phyloP scores from a whole-genome alignment of 1,284 basidiomycete genomes.

The Wolfiporia cocos region DNA sequence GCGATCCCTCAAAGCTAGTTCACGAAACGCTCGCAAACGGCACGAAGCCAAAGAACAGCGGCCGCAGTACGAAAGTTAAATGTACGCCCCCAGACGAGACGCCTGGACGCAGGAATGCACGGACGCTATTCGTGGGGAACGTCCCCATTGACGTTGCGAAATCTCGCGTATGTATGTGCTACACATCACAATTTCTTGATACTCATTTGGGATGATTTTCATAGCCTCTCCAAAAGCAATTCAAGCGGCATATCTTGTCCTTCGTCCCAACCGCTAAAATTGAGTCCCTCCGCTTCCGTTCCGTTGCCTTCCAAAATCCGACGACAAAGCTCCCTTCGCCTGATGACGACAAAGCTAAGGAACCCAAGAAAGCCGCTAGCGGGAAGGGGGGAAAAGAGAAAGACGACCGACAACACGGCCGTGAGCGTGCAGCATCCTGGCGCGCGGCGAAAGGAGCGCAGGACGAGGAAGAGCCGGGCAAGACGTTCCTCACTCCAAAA shows the following conservation, averaged over 20 bases:
- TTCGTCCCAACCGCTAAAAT: constrained; percentile 70
- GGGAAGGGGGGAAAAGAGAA: constrained; percentile 15
- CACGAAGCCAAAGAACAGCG: constrained; percentile 13
- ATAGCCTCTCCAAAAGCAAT: constrained; percentile 56
- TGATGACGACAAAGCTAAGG: constrained; percentile 26
- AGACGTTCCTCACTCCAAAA: constrained; percentile 68
- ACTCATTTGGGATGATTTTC: not conserved
- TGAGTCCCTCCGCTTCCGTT: constrained; percentile 89
- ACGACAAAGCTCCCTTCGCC: constrained; percentile 55
- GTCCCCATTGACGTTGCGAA: constrained; percentile 73
- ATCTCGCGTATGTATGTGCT: constrained; percentile 48
- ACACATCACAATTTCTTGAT: not conserved
- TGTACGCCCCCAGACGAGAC: constrained; percentile 66
- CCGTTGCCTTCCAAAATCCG: constrained; percentile 80
- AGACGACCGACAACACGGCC: constrained; percentile 42
- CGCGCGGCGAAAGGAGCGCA: constrained; percentile 36
- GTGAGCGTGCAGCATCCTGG: constrained; percentile 67
- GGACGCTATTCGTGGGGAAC: constrained; percentile 95
- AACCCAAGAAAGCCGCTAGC: constrained; percentile 24
- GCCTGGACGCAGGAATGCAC: constrained; percentile 60
- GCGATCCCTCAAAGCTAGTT: constrained; percentile 34
- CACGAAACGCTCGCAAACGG: constrained; percentile 35
- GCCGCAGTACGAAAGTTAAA: constrained; percentile 25
- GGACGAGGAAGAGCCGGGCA: constrained; percentile 38
- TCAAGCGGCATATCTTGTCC: constrained; percentile 68